Conservation (phyloP, 768 basidiomycete species). For the Termitomyces sp. region DNA sequence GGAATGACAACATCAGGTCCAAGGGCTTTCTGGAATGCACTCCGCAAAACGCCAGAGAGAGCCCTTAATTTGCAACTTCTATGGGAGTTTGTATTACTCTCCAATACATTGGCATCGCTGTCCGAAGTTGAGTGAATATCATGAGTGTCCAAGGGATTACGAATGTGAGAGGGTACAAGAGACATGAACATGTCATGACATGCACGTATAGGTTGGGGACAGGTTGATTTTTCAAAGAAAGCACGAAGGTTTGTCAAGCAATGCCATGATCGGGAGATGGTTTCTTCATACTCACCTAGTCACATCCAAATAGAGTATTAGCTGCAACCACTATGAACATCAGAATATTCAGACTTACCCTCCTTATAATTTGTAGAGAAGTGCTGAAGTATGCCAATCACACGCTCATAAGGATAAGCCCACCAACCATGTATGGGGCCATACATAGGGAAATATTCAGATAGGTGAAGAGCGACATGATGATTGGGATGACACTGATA, state of each 20-base stretch:
- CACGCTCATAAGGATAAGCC: no score
- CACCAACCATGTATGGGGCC: no score
- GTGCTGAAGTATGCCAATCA: no score
- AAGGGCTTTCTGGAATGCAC: no score
- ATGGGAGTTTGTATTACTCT: background rate
- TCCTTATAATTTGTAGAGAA: no score
- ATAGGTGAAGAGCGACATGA: no score
- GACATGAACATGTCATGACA: background rate
- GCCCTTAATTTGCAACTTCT: background rate
- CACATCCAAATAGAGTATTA: no score
- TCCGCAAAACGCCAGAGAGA: background rate
- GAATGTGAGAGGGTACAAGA: background rate
- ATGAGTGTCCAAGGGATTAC: background rate
- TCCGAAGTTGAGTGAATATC: background rate
- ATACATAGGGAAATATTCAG: no score
- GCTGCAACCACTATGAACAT: no score
- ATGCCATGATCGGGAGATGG: background rate
- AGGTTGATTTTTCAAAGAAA: background rate
- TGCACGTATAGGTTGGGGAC: background rate
- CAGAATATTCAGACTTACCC: no score
- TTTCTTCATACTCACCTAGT: background rate
- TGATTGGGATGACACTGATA: no score
- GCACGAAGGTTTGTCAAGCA: background rate
- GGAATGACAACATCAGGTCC: no score
- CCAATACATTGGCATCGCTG: background rate